phyloP scores from a whole-genome alignment of 1,284 basidiomycete genomes.

The Hemileia vastatrix region DNA sequence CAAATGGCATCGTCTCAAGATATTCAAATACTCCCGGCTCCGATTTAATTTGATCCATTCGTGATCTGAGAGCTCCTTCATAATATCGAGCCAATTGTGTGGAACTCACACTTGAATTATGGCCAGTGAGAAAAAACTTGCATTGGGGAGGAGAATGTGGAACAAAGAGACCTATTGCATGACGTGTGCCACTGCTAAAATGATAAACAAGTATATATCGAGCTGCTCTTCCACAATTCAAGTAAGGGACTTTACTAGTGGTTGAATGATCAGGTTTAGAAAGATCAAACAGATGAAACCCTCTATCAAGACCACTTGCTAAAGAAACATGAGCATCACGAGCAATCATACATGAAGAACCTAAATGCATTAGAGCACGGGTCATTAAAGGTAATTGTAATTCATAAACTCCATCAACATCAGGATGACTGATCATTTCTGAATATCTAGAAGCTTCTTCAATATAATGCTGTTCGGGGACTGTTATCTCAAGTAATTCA shows the following conservation, averaged over 20 bases:
- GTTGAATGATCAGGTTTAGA: conserved; percentile 56
- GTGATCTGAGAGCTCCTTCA: conserved; percentile 52
- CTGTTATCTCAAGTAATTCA: conserved; percentile 73
- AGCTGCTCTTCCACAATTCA: conserved; percentile 61
- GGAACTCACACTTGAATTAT: conserved; percentile 72
- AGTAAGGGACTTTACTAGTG: conserved; percentile 62
- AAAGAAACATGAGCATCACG: conserved; percentile 60
- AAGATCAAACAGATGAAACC: conserved; percentile 77
- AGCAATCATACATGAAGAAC: conserved; percentile 67
- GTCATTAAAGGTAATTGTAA: conserved; percentile 77
- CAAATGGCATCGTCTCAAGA: conserved; percentile 60
- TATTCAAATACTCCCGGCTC: conserved; percentile 54
- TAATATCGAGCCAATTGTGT: conserved; percentile 69
- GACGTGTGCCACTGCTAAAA: conserved; percentile 62
- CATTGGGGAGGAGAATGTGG: conserved; percentile 55
- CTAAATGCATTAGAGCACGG: conserved; percentile 73
- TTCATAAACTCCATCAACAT: conserved; percentile 92
- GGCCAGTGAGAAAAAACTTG: conserved; percentile 82
- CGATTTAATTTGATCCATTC: conserved; percentile 39
- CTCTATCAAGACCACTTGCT: conserved; percentile 69
- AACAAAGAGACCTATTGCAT: conserved; percentile 83
- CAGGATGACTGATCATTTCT: conserved; percentile 82
- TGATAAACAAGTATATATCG: conserved; percentile 92
- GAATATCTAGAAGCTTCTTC: conserved; percentile 84
- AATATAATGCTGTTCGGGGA: conserved; percentile 72